phyloP scores from a whole-genome alignment of 176 grass and related monocot genomes.

The Avena atlantica region DNA sequence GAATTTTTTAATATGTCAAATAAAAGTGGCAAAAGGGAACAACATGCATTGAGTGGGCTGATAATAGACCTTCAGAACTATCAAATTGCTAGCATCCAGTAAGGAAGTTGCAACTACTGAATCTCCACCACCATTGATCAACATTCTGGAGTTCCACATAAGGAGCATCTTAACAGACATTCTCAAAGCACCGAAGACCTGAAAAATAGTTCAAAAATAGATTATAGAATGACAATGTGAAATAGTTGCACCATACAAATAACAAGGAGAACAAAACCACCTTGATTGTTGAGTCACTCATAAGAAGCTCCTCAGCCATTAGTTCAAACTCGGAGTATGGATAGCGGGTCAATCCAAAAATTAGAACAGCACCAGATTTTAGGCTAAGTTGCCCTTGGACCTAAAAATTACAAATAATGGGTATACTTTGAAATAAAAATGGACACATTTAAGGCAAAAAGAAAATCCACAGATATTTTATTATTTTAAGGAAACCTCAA shows the following conservation, averaged over 20 bases:
- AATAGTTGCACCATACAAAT: constrained; percentile 28
- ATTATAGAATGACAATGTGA: constrained; percentile 13
- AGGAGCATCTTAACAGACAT: constrained; percentile 99
- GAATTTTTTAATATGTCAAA: constrained; percentile 20
- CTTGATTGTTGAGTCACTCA: constrained; percentile 99
- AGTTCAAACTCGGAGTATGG: constrained; percentile 98
- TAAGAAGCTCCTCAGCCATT: constrained; percentile 99
- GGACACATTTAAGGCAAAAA: constrained; percentile 24
- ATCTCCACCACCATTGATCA: constrained; percentile 90
- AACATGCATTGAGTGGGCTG: background rate
- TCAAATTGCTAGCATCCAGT: constrained; percentile 98
- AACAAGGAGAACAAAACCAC: constrained; percentile 49
- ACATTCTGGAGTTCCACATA: constrained; percentile 98
- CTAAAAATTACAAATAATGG: constrained; percentile 63
- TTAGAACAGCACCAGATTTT: constrained; percentile 75
- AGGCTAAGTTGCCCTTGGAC: constrained; percentile 97
- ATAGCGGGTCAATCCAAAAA: constrained; percentile 91
- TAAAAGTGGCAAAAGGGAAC: constrained; percentile 22
- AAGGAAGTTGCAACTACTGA: constrained; percentile 87
- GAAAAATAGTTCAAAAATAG: constrained; percentile 40
- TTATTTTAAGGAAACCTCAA: constrained; percentile 31
- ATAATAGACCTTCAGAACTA: constrained; percentile 88
- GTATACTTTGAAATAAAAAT: constrained; percentile 23
- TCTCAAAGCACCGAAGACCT: constrained; percentile 95
- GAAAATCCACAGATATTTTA: background rate